Evolutionary conservation across 495 filamentous ascomycete genomes (phyloP).

Genomic region (Evernia prunastri): DNA sequence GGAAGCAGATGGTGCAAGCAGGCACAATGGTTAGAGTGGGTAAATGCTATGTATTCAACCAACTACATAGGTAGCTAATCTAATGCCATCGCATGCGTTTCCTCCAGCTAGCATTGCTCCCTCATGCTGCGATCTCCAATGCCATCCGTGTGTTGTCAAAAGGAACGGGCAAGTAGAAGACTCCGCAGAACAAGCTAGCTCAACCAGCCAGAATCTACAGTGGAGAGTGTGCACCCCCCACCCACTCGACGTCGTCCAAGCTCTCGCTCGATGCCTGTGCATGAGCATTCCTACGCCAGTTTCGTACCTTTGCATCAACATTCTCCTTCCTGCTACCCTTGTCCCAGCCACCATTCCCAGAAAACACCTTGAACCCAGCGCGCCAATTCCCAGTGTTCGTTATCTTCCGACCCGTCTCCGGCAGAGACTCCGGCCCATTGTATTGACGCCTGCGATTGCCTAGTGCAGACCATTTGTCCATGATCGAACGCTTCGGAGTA

Average conservation of each 20-base stretch:
- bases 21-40: slow-evolving; percentile 15
- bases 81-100: slow-evolving; percentile 19
- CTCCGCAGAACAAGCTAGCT: slow-evolving; percentile 3
- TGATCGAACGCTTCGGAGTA: slow-evolving; percentile 36
- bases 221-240: slow-evolving; percentile 68
- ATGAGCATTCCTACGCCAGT: slow-evolving; percentile 58
- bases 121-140: neutral
- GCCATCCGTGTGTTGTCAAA: neutral
- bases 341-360: slow-evolving; percentile 48
- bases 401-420: slow-evolving; percentile 30
- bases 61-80: slow-evolving; percentile 22
- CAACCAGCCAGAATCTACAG: slow-evolving; percentile 32
- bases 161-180: neutral
- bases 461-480: slow-evolving; percentile 84
- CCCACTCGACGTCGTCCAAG: slow-evolving; percentile 73
- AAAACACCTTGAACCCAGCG: slow-evolving; percentile 40
- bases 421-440: slow-evolving; percentile 41
- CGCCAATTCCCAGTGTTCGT: slow-evolving; percentile 36
- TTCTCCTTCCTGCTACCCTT: slow-evolving; percentile 44
- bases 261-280: slow-evolving; percentile 32
- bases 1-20: neutral
- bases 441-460: slow-evolving; percentile 71
- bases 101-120: slow-evolving; percentile 7
- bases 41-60: slow-evolving; percentile 25
- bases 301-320: slow-evolving; percentile 35